Evolutionary conservation across 164 flowering plant genomes (phyloP), one percentile per base, ranked within the genome.

Genomic region (Hamamelis virginiana): DNA sequence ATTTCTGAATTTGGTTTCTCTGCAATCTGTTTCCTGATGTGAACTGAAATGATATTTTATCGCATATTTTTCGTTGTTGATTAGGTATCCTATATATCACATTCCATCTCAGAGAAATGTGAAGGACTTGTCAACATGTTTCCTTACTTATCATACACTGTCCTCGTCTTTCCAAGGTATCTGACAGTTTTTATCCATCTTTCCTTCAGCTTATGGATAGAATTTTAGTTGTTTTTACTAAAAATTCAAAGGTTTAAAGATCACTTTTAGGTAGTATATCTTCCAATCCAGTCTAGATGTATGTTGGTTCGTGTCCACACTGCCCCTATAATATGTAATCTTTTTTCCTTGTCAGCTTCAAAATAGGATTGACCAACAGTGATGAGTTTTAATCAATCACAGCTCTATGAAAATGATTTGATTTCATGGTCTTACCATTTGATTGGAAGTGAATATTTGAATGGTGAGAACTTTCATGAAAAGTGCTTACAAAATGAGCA

Each of bases 21-120:
- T 9, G 9, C 58, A 18, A 41, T 27, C 10, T 28, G 43, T 44
- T 68, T 22, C 10, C 26, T 28, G 18, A 9, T n/a, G 41, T 33
- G n/a, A 33, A 2, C 6, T 33, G 6, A 33, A 33, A 33, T 33
- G n/a, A 22, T 45, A 3, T 68, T 67, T 22, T 47, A 9, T 21
- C 18, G 9, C 52, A 18, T 33, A 1, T 58, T 18, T 27, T 50
- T 50, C 6, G 3, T 27, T 62, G 1, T 45, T 71, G 56, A 18
- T 44, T 41, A 89, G 91, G 94, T 88, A 85, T 64, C 92, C 92
- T 5, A 88, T 86, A 12, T 88, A 88, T 75, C 87, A 83, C 55
- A 85, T 88, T 71, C 90, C 92, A 8, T 57, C 72, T 1, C 70
- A 69, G 64, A 74, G 69, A 68, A 74, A 50, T 13, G 74, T 78